These are phyloP conservation scores for Saccharomycopsis fermentans DNA, from an alignment of 805 yeast species.

Conservation along the genomic window DNA sequence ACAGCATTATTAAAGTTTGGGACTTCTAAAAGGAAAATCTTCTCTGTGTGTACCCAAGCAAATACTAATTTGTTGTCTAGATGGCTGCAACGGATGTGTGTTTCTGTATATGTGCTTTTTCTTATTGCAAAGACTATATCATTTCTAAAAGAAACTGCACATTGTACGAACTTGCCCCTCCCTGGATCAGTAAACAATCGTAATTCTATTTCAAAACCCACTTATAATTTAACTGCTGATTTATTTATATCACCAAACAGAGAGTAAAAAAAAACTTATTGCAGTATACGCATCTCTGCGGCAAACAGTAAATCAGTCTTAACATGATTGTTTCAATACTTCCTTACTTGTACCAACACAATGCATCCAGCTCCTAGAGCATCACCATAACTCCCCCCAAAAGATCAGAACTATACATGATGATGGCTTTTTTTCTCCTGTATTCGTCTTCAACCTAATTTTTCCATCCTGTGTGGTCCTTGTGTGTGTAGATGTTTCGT, in stretches of 20 bases:
- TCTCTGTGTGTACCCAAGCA: not conserved
- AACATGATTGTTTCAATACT: not conserved
- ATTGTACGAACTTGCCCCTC: not conserved
- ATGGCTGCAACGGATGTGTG: not conserved
- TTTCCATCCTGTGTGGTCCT: not conserved
- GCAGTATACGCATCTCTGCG: not conserved
- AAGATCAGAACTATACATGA: no score
- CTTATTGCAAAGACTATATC: not conserved
- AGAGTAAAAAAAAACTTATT: not conserved
- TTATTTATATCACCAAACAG: not conserved
- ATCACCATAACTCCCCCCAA: no score
- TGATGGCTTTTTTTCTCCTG: no score
- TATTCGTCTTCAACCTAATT: no score
- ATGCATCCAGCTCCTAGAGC: no score
- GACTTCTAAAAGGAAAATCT: not conserved
- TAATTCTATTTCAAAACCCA: no score
- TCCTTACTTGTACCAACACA: not conserved
- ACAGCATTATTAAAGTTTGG: not conserved
- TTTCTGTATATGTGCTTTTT: not conserved
- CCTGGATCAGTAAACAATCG: no score
- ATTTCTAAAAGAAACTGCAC: not conserved
- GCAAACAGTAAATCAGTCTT: not conserved
- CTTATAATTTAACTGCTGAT: no score
- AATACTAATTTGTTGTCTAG: not conserved
- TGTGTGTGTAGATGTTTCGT: no score